Conservation (phyloP, 1,284 basidiomycete genomes). For the Papiliotrema laurentii region DNA sequence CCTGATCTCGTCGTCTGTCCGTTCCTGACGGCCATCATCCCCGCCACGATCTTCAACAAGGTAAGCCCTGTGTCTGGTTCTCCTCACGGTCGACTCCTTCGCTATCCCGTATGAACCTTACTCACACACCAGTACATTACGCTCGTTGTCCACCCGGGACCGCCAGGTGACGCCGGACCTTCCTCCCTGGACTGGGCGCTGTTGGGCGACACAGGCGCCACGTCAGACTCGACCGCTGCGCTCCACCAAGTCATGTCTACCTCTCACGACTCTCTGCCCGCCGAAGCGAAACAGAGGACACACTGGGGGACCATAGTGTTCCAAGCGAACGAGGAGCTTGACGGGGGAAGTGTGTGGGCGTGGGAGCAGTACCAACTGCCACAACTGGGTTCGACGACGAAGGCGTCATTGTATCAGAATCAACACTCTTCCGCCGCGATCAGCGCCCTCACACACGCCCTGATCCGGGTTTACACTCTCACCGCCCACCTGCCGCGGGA, state of each 20-base stretch:
- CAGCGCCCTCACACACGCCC: conserved; percentile 42
- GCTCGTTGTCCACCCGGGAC: conserved; percentile 51
- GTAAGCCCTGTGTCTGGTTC: conserved; percentile 18
- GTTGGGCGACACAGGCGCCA: conserved; percentile 47
- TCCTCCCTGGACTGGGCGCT: conserved; percentile 52
- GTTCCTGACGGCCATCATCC: conserved; percentile 50
- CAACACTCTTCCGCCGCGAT: conserved; percentile 46
- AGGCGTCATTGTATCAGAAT: conserved; percentile 49
- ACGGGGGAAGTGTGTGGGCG: conserved; percentile 52
- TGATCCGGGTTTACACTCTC: conserved; percentile 36
- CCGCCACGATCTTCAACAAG: conserved; percentile 43
- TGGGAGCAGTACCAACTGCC: conserved; percentile 50
- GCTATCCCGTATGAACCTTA: not conserved
- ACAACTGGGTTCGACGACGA: conserved; percentile 37
- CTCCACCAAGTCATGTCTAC: conserved; percentile 30
- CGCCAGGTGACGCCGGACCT: conserved; percentile 51
- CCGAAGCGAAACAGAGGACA: conserved; percentile 21
- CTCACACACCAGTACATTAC: conserved; percentile 42
- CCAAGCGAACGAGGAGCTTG: conserved; percentile 49
- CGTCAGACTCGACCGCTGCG: conserved; percentile 33
- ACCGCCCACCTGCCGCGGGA: conserved; percentile 1
- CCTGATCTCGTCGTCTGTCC: conserved; percentile 51
- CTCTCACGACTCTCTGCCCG: conserved; percentile 15
- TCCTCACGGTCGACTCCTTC: not conserved
- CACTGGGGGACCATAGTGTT: conserved; percentile 51